Conservation (phyloP, 495 filamentous ascomycete species). For the Trichoderma parareesei region DNA sequence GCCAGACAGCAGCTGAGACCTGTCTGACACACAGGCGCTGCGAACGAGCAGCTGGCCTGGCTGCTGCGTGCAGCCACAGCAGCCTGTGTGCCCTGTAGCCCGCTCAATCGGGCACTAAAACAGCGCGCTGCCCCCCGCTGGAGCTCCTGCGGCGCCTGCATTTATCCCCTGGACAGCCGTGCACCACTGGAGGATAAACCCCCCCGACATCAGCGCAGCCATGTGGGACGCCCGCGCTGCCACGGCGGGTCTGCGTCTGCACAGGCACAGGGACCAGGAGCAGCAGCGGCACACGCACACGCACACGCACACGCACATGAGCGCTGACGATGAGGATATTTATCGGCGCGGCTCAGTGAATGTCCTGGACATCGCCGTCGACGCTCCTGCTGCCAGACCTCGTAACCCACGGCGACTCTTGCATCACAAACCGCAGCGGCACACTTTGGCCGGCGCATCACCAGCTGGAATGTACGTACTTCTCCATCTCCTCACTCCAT, state of each 20-base stretch:
- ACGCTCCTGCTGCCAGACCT: not conserved
- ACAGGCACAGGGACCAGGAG: not conserved
- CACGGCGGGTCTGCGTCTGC: not conserved
- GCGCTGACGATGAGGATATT: not conserved
- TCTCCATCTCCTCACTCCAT: too few species aligned
- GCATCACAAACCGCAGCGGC: not conserved
- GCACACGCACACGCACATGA: not conserved
- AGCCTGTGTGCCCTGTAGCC: not conserved
- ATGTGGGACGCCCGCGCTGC: constrained; percentile 9
- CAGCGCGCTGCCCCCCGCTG: not conserved
- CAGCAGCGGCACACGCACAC: not conserved
- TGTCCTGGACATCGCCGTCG: not conserved
- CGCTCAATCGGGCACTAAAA: not conserved
- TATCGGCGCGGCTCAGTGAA: not conserved
- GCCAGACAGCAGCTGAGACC: not conserved
- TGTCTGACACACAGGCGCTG: constrained; percentile 4
- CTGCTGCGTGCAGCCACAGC: not conserved
- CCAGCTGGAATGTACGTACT: constrained; percentile 2
- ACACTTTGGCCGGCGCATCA: too few species aligned
- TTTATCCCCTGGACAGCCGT: not conserved
- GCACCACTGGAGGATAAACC: not conserved
- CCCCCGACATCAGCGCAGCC: not conserved
- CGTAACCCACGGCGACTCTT: too few species aligned
- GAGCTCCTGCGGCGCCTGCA: not conserved
- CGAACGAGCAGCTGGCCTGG: not conserved